A percentile compares a stretch with the other conserved stretches of the same genome.
Conservation (phyloP, 2,329 filamentous ascomycete genomes). For the Cladophialophora bantiana region DNA sequence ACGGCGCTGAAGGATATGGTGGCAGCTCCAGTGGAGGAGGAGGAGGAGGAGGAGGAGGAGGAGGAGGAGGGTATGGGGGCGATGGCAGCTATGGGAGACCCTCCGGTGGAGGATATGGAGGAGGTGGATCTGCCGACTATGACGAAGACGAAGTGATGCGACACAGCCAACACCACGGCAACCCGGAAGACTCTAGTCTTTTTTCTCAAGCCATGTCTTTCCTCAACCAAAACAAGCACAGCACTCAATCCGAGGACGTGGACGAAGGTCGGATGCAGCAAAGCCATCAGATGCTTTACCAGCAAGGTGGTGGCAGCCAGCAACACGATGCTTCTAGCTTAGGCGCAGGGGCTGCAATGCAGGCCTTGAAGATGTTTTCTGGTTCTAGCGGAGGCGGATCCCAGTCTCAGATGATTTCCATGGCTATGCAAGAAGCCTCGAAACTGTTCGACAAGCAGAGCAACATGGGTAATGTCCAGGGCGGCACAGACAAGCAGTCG, state of each 20-base stretch:
- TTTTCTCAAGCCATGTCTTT: slow-evolving; percentile 65
- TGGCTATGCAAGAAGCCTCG: slow-evolving; percentile 87
- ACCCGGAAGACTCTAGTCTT: slow-evolving; percentile 58
- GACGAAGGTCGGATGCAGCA: slow-evolving; percentile 65
- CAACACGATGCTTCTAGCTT: slow-evolving; percentile 56
- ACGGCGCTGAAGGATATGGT: slow-evolving; percentile 34
- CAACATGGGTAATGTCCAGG: slow-evolving; percentile 61
- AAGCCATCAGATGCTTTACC: slow-evolving; percentile 79
- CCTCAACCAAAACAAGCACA: slow-evolving; percentile 61
- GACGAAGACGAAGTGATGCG: slow-evolving; percentile 62
- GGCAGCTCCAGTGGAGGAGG: slow-evolving; percentile 22
- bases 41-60: neutral
- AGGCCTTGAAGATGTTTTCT: slow-evolving; percentile 73
- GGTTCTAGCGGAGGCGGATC: slow-evolving; percentile 53
- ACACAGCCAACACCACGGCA: slow-evolving; percentile 63
- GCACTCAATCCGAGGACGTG: slow-evolving; percentile 56
- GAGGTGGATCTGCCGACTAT: slow-evolving; percentile 45
- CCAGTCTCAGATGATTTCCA: slow-evolving; percentile 80
- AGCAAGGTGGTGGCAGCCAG: slow-evolving; percentile 56
- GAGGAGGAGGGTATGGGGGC: slow-evolving; percentile 18
- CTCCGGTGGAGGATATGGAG: slow-evolving; percentile 44
- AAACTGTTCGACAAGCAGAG: slow-evolving; percentile 74
- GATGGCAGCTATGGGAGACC: slow-evolving; percentile 33
- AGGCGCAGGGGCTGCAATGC: slow-evolving; percentile 55
- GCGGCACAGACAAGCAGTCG: slow-evolving; percentile 76